Evolutionary conservation across 768 basidiomycete species (phyloP), one percentile per base, ranked within the genome.

Genomic region (Rhodotorula diobovata): DNA sequence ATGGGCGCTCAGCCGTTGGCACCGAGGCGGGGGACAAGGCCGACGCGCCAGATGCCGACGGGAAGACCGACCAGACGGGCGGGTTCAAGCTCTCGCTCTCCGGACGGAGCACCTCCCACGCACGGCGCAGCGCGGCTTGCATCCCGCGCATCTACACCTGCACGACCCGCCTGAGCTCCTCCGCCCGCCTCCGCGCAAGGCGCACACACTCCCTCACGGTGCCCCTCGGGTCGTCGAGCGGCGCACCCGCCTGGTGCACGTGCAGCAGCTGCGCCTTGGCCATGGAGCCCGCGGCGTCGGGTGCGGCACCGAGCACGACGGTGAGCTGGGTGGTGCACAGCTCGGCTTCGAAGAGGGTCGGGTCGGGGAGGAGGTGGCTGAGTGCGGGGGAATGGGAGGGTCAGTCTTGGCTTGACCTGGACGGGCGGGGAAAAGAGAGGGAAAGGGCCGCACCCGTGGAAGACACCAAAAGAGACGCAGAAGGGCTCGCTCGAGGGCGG

Each of bases 261-360:
- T 21, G 85, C 79, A 16, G 87, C 87, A n/a, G 58, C 48, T 60
- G 54, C 83, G 81, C 23, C 83, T 84, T 1, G 15, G 61, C 32
- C 5, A 54, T 18, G 83, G 68, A 86, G 51, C 51, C 51, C 15
- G 4, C n/a, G n/a, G n/a, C n/a, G n/a, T n/a, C 4, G 9, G 64
- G 7, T 7, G 62, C 25, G 1, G 69, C 35, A 32, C 68, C 86
- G 10, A 90, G 71, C 2, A 88, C 81, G 45, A 93, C 79, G 3
- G 87, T 86, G 66, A 93, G 78, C 0, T 85, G 84, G 0, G 90
- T 88, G 23, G 89, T 87, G 63, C 93, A 85, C 14, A 96, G 83
- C 0, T 91, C 89, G 74, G 93, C 89, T 81, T 98, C 95, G 79
- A 95, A 96, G 2, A 91, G 84, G 0, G 91, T 89, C 1, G 93